A percentile compares a stretch with the other conserved stretches of the same genome.
Conservation (phyloP, 2,329 filamentous ascomycete species). For the Neophaeococcomyces aloes region DNA sequence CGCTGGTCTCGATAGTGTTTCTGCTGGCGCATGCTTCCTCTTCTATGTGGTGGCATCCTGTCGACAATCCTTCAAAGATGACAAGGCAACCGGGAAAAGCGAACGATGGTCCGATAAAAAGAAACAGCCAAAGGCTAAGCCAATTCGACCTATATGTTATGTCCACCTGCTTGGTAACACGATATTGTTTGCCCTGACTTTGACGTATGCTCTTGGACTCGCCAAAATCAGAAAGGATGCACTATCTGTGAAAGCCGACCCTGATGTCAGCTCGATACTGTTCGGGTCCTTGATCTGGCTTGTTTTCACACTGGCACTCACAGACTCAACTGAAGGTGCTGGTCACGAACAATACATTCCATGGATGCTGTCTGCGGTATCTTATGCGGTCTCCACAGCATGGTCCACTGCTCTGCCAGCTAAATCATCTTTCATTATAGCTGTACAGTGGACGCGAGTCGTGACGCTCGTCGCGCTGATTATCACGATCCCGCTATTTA, state of each 20-base stretch:
- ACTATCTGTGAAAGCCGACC: constrained; percentile 7
- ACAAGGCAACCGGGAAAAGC: background rate
- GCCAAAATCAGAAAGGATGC: constrained; percentile 3
- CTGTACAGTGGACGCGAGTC: constrained; percentile 3
- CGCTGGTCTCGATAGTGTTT: constrained; percentile 3
- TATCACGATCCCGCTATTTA: no score
- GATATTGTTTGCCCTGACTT: constrained; percentile 1
- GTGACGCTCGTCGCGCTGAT: background rate
- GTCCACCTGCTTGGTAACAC: constrained; percentile 3
- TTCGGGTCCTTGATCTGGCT: constrained; percentile 37
- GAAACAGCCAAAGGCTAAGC: background rate
- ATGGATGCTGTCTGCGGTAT: constrained; percentile 3
- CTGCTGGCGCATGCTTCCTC: constrained; percentile 3
- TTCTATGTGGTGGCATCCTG: constrained; percentile 5
- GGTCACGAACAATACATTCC: constrained; percentile 38
- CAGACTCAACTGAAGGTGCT: constrained; percentile 41
- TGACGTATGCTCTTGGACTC: background rate
- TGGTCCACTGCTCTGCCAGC: background rate
- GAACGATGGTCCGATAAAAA: background rate
- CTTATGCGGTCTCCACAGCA: constrained; percentile 5
- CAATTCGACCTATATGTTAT: background rate
- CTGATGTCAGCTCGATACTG: constrained; percentile 12
- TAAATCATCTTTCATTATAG: background rate
- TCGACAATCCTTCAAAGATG: constrained; percentile 2
- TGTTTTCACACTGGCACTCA: constrained; percentile 47